Conservation (phyloP, 345 rosid genomes). For the Lagerstroemia speciosa region DNA sequence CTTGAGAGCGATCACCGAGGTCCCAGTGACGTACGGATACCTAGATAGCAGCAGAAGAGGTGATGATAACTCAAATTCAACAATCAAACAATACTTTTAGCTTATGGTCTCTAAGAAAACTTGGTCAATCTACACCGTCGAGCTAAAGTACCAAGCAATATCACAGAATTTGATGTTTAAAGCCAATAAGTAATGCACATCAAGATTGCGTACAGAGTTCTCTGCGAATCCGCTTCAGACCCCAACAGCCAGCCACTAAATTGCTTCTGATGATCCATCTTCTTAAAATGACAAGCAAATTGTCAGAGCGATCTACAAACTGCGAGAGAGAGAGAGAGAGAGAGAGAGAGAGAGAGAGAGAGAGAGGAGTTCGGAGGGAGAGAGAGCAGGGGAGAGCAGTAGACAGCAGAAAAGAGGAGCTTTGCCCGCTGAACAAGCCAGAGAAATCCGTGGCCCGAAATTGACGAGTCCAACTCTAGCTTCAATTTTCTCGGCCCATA, state of each 20-base stretch:
- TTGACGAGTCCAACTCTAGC: too few relatives aligned
- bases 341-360: too few relatives aligned
- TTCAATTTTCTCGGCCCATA: background rate
- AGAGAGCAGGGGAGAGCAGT: too few relatives aligned
- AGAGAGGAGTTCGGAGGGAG: too few relatives aligned
- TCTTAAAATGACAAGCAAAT: too few relatives aligned
- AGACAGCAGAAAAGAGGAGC: too few relatives aligned
- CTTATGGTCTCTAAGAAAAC: background rate
- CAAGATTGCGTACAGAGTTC: background rate
- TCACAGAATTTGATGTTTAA: background rate
- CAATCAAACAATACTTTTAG: background rate
- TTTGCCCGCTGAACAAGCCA: too few relatives aligned
- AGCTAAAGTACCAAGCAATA: background rate
- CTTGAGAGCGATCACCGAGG: slow-evolving; percentile 87
- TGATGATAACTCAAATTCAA: background rate
- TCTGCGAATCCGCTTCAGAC: background rate
- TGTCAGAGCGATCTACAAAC: too few relatives aligned
- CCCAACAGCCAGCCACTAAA: background rate
- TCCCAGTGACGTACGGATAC: slow-evolving; percentile 92
- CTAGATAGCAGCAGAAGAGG: slow-evolving; percentile 17
- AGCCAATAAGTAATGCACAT: background rate
- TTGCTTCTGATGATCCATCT: background rate
- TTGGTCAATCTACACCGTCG: background rate
- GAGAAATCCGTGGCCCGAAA: too few relatives aligned
- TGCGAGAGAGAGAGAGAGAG: too few relatives aligned